Conservation (phyloP, 257 asterid genomes). For the Plantago major region DNA sequence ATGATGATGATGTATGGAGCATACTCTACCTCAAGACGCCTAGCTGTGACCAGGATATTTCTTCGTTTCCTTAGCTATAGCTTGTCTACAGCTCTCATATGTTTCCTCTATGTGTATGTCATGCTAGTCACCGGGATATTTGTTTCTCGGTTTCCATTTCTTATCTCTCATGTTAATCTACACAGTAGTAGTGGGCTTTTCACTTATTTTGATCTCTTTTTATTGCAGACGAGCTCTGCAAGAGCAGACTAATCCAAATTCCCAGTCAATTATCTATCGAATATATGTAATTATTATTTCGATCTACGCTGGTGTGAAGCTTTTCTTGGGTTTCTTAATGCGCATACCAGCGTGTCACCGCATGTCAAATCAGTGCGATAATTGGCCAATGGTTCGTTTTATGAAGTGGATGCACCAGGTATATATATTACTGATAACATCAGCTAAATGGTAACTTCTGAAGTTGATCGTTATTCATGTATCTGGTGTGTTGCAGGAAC, state of each 20-base stretch:
- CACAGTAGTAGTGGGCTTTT: conserved; percentile 17
- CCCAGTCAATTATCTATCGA: conserved; percentile 45
- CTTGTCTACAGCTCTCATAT: conserved; percentile 58
- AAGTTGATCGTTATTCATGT: conserved; percentile 3
- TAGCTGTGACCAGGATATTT: conserved; percentile 82
- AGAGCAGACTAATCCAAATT: conserved; percentile 36
- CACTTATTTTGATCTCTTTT: conserved; percentile 16
- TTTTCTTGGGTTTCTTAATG: conserved; percentile 61
- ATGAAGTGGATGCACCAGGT: conserved; percentile 99
- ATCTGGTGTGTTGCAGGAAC: conserved; percentile 57
- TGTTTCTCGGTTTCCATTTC: conserved; percentile 8
- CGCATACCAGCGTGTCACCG: conserved; percentile 86
- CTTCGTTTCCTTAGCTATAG: conserved; percentile 73
- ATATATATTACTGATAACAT: conserved; percentile 18
- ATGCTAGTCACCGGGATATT: conserved; percentile 18
- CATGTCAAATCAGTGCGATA: conserved; percentile 60
- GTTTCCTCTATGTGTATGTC: conserved; percentile 91
- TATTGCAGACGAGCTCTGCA: conserved; percentile 69
- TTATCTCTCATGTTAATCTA: conserved; percentile 7
- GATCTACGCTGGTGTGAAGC: conserved; percentile 65
- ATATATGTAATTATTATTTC: conserved; percentile 57
- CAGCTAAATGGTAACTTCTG: conserved; percentile 16
- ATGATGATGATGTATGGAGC: conserved; percentile 97
- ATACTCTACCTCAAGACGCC: conserved; percentile 70
- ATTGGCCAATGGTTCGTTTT: conserved; percentile 59